These are phyloP conservation scores for Mortierella hygrophila DNA, from an alignment of 192 early-diverging fungal genomes.

Conservation along the genomic window DNA sequence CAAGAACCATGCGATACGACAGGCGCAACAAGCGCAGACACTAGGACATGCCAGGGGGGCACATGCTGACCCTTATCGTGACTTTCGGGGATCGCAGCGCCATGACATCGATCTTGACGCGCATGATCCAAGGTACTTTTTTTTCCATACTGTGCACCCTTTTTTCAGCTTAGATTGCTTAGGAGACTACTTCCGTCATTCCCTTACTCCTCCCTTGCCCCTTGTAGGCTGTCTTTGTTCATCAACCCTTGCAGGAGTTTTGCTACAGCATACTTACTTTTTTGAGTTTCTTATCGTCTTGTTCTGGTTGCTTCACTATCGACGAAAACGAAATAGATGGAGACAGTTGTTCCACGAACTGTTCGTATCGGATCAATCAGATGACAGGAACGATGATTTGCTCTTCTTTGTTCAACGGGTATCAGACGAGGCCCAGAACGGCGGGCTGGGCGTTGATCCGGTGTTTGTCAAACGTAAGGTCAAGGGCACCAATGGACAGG, in stretches of 20 bases:
- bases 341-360: constrained; percentile 75
- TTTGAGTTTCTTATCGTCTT: neutral
- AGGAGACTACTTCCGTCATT: neutral
- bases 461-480: constrained; percentile 88
- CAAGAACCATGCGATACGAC: constrained; percentile 33
- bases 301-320: neutral
- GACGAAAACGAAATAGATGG: constrained; percentile 59
- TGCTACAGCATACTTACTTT: neutral
- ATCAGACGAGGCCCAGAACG: constrained; percentile 47
- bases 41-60: neutral
- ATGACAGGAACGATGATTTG: constrained; percentile 84
- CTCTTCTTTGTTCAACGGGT: constrained; percentile 85
- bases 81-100: constrained; percentile 3
- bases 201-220: neutral
- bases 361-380: constrained; percentile 75
- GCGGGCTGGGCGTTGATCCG: constrained; percentile 66
- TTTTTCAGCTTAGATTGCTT: neutral
- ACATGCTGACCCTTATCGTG: constrained; percentile 6
- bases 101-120: constrained; percentile 65
- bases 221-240: neutral
- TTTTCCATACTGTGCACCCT: neutral
- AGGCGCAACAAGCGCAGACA: neutral
- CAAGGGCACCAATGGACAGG: constrained; percentile 17
- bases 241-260: neutral
- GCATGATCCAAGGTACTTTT: constrained; percentile 66